phyloP scores from a whole-genome alignment of 1,139 yeast species.

The Yamadazyma dushanensis region DNA sequence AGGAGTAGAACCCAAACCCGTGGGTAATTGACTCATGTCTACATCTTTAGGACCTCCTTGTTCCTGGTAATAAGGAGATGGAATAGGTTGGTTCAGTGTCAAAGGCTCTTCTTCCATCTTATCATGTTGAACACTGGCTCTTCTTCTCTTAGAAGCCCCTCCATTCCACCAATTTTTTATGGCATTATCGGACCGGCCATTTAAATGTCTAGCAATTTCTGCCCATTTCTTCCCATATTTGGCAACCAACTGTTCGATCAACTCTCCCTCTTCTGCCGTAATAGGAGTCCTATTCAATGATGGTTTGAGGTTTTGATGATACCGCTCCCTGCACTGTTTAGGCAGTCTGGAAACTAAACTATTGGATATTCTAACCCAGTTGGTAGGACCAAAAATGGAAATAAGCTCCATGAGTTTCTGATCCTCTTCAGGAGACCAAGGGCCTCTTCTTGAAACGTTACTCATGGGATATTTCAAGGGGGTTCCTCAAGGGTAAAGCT shows the following conservation, averaged over 20 bases:
- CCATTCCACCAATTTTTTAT: constrained; percentile 98
- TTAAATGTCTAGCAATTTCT: constrained; percentile 83
- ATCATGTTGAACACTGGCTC: constrained; percentile 36
- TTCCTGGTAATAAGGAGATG: constrained; percentile 1
- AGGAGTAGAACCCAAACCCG: constrained; percentile 1
- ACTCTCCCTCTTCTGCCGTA: constrained; percentile 77
- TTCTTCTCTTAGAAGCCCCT: constrained; percentile 76
- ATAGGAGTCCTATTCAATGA: constrained; percentile 80
- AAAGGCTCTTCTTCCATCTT: constrained; percentile 1
- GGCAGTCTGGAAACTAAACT: constrained; percentile 78
- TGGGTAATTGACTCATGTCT: not conserved
- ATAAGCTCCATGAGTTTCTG: constrained; percentile 69
- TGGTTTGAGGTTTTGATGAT: constrained; percentile 90
- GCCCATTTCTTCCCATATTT: constrained; percentile 93
- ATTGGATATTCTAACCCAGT: constrained; percentile 87
- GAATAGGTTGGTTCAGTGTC: not conserved
- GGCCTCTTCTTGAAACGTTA: constrained; percentile 55
- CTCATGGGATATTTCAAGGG: too few species aligned
- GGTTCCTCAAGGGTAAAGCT: too few species aligned
- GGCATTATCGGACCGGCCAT: constrained; percentile 87
- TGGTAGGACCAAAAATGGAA: constrained; percentile 74
- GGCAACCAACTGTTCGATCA: constrained; percentile 76
- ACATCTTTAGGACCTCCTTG: constrained; percentile 6
- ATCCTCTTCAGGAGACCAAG: constrained; percentile 91
- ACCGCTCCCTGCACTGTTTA: constrained; percentile 89